Conservation (phyloP, 177 flowering plant genomes). For the Vitis hybrid region DNA sequence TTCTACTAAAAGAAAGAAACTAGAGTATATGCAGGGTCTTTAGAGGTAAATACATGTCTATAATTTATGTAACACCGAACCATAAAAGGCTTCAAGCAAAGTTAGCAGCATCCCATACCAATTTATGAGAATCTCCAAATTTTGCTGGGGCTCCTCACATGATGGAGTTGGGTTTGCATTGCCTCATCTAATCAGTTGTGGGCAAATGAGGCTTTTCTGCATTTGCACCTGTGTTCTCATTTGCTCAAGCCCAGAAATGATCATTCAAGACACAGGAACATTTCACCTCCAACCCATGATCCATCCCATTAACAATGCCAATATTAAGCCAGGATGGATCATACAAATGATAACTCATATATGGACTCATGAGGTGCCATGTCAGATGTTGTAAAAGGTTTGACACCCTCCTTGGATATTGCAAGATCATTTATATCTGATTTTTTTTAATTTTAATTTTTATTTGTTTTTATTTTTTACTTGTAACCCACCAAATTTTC, state of each 20-base stretch:
- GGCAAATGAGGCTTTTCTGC: too few species aligned
- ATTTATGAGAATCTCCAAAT: background rate
- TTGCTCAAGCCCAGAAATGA: background rate
- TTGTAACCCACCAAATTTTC: too few species aligned
- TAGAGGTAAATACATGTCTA: slow-evolving; percentile 9
- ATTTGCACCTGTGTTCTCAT: background rate
- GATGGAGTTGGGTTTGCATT: background rate
- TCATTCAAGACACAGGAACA: background rate
- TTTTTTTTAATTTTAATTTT: too few species aligned
- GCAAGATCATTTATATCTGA: too few species aligned
- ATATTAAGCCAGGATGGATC: too few species aligned
- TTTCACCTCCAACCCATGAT: background rate
- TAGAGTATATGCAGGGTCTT: background rate
- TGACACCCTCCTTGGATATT: too few species aligned
- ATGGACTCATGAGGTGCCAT: too few species aligned
- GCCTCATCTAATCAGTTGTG: background rate
- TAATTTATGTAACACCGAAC: slow-evolving; percentile 11
- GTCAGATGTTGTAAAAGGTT: too few species aligned
- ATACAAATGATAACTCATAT: too few species aligned
- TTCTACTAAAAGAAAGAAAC: slow-evolving; percentile 11
- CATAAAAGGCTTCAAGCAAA: slow-evolving; percentile 11
- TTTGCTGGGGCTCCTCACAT: background rate
- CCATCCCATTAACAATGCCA: too few species aligned
- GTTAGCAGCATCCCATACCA: background rate
- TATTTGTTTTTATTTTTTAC: too few species aligned